phyloP scores from a whole-genome alignment of 1,284 basidiomycete genomes.

The Tetrapyrgos nigripes region DNA sequence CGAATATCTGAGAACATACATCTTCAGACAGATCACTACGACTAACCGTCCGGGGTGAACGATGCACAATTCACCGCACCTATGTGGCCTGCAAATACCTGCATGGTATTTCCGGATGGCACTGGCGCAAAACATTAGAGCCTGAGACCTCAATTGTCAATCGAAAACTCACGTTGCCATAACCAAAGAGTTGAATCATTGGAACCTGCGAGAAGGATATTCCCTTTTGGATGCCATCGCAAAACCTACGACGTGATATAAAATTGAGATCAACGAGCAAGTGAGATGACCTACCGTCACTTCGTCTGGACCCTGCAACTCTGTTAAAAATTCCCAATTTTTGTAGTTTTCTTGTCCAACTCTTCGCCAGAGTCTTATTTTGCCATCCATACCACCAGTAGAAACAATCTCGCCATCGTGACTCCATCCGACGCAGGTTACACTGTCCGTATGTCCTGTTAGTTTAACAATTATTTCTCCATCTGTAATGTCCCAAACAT shows the following conservation, averaged over 20 bases:
- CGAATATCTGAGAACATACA: constrained; percentile 14
- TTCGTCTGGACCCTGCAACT: constrained; percentile 94
- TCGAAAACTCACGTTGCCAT: constrained; percentile 81
- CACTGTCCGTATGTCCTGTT: constrained; percentile 93
- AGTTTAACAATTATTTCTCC: constrained; percentile 86
- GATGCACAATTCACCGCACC: constrained; percentile 87
- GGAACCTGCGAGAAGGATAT: constrained; percentile 88
- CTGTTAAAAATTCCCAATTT: constrained; percentile 92
- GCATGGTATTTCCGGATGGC: constrained; percentile 93
- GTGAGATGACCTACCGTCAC: constrained; percentile 73
- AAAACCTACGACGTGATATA: constrained; percentile 69
- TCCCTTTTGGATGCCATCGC: constrained; percentile 95
- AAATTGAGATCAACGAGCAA: neutral
- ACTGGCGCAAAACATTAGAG: constrained; percentile 57
- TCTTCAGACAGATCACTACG: neutral
- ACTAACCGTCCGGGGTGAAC: constrained; percentile 88
- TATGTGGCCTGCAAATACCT: constrained; percentile 93
- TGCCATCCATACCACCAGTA: constrained; percentile 98
- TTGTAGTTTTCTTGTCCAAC: constrained; percentile 77
- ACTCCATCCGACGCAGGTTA: constrained; percentile 84
- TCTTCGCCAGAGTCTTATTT: constrained; percentile 89
- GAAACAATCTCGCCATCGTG: constrained; percentile 91
- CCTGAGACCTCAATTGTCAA: constrained; percentile 9
- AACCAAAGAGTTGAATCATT: constrained; percentile 98
- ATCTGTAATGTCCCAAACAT: constrained; percentile 90